These are phyloP conservation scores for Aspergillus tamarii DNA, from an alignment of 2,329 filamentous ascomycete species.

Conservation along the genomic window DNA sequence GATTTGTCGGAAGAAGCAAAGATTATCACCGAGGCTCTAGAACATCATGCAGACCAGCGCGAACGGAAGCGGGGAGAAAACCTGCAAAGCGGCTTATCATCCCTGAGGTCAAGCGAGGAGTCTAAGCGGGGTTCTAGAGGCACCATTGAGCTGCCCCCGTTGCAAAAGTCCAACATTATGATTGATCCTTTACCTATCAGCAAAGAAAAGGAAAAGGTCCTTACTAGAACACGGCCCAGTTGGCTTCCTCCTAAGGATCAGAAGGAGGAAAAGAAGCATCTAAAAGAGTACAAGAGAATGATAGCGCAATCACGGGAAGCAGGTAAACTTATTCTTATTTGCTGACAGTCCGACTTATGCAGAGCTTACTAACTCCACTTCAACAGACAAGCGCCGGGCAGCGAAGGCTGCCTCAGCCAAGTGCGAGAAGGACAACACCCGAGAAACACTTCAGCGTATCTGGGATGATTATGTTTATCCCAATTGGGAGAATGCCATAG, in stretches of 20 bases:
- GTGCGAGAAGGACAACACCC: constrained; percentile 55
- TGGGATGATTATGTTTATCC: constrained; percentile 66
- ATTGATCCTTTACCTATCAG: constrained; percentile 69
- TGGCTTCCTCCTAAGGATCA: constrained; percentile 74
- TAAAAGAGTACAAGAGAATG: constrained; percentile 72
- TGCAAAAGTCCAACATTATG: constrained; percentile 66
- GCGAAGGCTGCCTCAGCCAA: constrained; percentile 51
- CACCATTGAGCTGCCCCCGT: constrained; percentile 57
- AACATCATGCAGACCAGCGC: constrained; percentile 58
- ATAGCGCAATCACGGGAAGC: constrained; percentile 64
- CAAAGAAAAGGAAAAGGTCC: constrained; percentile 67
- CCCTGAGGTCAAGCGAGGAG: constrained; percentile 42
- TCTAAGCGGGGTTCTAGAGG: constrained; percentile 41
- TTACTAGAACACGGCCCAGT: constrained; percentile 68
- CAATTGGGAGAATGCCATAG: constrained; percentile 60
- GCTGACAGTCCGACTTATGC: not conserved
- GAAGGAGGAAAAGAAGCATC: constrained; percentile 84
- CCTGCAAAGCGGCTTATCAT: constrained; percentile 48
- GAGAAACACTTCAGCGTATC: constrained; percentile 59
- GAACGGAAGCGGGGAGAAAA: constrained; percentile 50
- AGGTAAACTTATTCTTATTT: constrained; percentile 41
- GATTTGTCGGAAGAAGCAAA: constrained; percentile 64
- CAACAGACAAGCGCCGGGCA: constrained; percentile 53
- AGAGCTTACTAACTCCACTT: constrained; percentile 15
- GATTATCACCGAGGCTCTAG: constrained; percentile 62